Evolutionary conservation across 1,284 basidiomycete genomes (phyloP).

Genomic region (Cryptococcus sp.): DNA sequence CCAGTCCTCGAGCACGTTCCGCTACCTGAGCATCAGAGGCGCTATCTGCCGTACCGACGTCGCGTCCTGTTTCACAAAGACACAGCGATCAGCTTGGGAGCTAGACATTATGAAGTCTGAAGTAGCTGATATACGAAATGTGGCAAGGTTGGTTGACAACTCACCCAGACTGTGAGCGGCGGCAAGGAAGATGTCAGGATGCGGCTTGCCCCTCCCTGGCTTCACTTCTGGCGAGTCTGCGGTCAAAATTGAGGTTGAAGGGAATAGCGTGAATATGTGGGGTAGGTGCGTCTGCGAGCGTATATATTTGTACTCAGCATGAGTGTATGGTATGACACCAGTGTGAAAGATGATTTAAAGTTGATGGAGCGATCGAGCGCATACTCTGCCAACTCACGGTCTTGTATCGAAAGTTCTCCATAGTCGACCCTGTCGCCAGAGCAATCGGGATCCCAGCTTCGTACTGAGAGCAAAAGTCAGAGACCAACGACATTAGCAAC

Average conservation of each 20-base stretch:
- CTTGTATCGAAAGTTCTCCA: slow-evolving; percentile 40
- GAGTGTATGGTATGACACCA: not conserved
- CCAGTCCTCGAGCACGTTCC: slow-evolving; percentile 43
- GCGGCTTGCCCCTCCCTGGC: slow-evolving; percentile 49
- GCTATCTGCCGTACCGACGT: slow-evolving; percentile 46
- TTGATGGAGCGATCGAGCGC: no score
- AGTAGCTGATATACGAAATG: no score
- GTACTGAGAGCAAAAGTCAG: slow-evolving; percentile 27
- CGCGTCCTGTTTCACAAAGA: slow-evolving; percentile 26
- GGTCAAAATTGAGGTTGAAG: slow-evolving; percentile 44
- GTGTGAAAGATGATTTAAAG: not conserved
- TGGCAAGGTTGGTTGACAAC: not conserved
- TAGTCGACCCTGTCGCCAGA: slow-evolving; percentile 50
- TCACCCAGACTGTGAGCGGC: slow-evolving; percentile 49
- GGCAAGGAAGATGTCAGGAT: slow-evolving; percentile 53
- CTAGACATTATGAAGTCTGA: not conserved
- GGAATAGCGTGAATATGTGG: slow-evolving; percentile 50
- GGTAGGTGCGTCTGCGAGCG: slow-evolving; percentile 45
- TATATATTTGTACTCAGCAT: not conserved
- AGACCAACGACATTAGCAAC: not conserved
- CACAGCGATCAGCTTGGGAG: not conserved
- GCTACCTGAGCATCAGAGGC: slow-evolving; percentile 36
- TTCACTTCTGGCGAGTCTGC: slow-evolving; percentile 47
- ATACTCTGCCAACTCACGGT: slow-evolving; percentile 34
- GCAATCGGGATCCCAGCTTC: slow-evolving; percentile 50